Base-by-base conservation (phyloP, 2,329 filamentous ascomycete genomes). In the Huntiella decipiens region DNA sequence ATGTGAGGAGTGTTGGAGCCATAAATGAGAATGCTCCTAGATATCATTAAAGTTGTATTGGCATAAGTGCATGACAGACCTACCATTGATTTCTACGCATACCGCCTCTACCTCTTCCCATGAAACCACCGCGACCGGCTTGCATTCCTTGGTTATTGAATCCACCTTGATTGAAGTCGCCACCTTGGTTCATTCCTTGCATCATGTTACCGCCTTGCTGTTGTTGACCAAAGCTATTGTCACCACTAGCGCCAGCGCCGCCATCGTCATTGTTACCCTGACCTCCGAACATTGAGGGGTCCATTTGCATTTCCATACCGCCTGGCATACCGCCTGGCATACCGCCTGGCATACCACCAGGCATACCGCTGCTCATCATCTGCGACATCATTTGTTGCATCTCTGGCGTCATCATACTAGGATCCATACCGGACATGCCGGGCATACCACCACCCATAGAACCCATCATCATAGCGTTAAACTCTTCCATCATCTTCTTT, bases 401-500 rank as follows among this genome's bases (percentile, higher is more conserved):
- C 56, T 79, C 75, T 0, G 74, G 69, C 3, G 73, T 62, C 59
- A 78, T 73, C 48, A 50, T 50, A 16, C 33, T 46, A n/a, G 70
- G 72, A 17, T 78, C 74, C 44, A 49, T 45, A 15, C 61, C 62
- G 1, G 61, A 58, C 65, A 71, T 69, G 2, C 59, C 63, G 15
- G 56, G 62, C 3, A 58, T 60, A 10, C 48, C 45, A 36, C 66
- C 67, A 13, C 63, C 62, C 62, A 72, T 71, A 11, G 38, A 32
- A 19, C 45, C 42, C 73, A 79, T 78, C 72, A 79, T 77, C 73
- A 79, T 77, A 59, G 61, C 71, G 54, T 72, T 73, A 63, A 79
- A 73, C 36, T 79, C 75, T 51, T 79, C 74, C 62, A 79, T 73
- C 72, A 79, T 82, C 66, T 88, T 94, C 63, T 92, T 87, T 54